Percentiles rank a stretch among this genome's conserved stretches.
Evolutionary conservation across 306 rosid species (phyloP).

Genomic region (Lablab purpureus): DNA sequence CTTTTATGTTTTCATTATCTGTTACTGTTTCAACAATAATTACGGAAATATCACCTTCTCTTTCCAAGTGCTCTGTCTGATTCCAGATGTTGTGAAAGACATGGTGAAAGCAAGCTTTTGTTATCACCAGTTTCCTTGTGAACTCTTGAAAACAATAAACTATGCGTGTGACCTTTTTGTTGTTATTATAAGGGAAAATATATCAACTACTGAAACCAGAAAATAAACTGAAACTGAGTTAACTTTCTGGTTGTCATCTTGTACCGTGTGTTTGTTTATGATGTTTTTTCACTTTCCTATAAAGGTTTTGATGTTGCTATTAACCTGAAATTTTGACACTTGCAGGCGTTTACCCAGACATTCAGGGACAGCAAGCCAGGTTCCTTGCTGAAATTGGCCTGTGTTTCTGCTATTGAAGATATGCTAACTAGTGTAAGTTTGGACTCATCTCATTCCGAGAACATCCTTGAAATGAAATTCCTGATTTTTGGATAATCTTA

Average conservation of each 20-base stretch:
- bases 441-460: constrained; percentile 2
- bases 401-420: constrained; percentile 74
- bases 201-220: neutral
- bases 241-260: neutral
- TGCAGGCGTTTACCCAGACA: constrained; percentile 79
- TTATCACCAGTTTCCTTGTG: neutral
- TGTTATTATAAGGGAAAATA: neutral
- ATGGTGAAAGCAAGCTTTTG: neutral
- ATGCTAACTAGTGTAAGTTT: constrained; percentile 81
- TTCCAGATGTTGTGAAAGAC: constrained; percentile 4
- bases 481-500: constrained; percentile 16
- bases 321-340: constrained; percentile 35
- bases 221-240: neutral
- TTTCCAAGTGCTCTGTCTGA: neutral
- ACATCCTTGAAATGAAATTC: constrained; percentile 33
- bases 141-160: neutral
- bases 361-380: constrained; percentile 81
- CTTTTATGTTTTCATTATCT: neutral
- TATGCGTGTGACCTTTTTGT: neutral
- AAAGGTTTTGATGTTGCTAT: constrained; percentile 28
- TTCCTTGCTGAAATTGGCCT: constrained; percentile 72
- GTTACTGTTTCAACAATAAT: neutral
- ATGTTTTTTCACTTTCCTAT: neutral
- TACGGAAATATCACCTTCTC: neutral
- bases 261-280: constrained; percentile 1